Percentiles rank a stretch among this genome's conserved stretches.
Conservation (phyloP, 768 basidiomycete genomes). For the Coprinopsis strossmayeri region DNA sequence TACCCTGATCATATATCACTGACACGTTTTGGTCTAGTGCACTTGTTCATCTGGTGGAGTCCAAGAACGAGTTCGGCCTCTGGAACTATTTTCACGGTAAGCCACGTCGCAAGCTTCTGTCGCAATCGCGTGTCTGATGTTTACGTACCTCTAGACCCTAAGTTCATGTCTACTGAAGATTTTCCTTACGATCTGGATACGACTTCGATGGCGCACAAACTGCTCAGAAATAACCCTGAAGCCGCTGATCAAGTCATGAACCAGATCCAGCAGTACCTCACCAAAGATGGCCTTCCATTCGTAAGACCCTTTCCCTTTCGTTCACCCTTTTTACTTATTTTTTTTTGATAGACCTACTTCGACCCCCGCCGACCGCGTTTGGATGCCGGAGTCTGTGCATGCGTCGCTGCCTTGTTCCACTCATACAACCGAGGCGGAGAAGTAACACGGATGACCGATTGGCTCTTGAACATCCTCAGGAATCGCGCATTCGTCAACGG, state of each 20-base stretch:
- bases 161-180: conserved; percentile 34
- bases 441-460: conserved; percentile 36
- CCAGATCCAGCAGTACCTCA: conserved; percentile 46
- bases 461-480: conserved; percentile 42
- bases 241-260: conserved; percentile 41
- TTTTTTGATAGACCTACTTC: conserved; percentile 45
- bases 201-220: conserved; percentile 45
- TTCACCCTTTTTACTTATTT: not conserved
- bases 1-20: not conserved
- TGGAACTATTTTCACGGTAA: conserved; percentile 49
- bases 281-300: conserved; percentile 46
- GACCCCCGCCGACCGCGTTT: conserved; percentile 43
- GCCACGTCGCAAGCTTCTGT: not conserved
- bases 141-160: not conserved
- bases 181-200: conserved; percentile 56
- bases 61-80: conserved; percentile 23
- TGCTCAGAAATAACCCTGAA: conserved; percentile 22
- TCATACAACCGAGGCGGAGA: conserved; percentile 40
- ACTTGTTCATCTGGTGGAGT: conserved; percentile 35
- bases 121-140: too few species aligned
- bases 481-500: conserved; percentile 49
- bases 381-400: conserved; percentile 49
- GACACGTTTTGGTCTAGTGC: conserved; percentile 20
- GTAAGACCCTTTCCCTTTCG: conserved; percentile 17
- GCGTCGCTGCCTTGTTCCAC: conserved; percentile 46